Percentiles rank a stretch among this genome's conserved stretches.
Conservation (phyloP, 2,329 filamentous ascomycete species). For the Didymellaceae sp. region DNA sequence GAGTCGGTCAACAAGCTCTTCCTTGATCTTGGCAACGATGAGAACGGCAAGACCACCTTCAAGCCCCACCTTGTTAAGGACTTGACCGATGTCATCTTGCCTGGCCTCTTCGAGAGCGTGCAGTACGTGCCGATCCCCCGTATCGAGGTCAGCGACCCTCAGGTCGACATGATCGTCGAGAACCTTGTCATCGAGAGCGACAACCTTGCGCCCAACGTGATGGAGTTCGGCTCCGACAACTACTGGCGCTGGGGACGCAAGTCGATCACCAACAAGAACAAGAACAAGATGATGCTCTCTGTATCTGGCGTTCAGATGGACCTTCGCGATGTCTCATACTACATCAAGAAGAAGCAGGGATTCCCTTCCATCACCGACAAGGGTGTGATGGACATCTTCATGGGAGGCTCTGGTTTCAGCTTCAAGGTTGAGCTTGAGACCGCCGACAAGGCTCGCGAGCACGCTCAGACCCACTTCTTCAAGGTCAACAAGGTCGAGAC, state of each 20-base stretch:
- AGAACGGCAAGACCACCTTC: conserved; percentile 83
- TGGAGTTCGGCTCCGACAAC: conserved; percentile 90
- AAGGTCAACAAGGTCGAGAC: conserved; percentile 91
- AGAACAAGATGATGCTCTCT: conserved; percentile 84
- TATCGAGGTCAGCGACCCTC: conserved; percentile 86
- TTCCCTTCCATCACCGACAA: conserved; percentile 88
- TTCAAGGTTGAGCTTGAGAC: conserved; percentile 91
- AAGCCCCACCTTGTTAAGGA: conserved; percentile 95
- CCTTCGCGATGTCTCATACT: conserved; percentile 78
- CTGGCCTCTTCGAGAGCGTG: conserved; percentile 79
- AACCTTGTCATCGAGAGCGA: conserved; percentile 95
- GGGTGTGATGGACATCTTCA: conserved; percentile 85
- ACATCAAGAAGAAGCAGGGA: conserved; percentile 92
- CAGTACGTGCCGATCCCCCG: conserved; percentile 92
- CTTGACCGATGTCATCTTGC: conserved; percentile 83
- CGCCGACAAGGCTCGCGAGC: conserved; percentile 64
- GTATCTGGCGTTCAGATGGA: conserved; percentile 94
- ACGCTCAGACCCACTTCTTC: conserved; percentile 83
- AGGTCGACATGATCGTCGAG: conserved; percentile 88
- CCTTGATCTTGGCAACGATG: conserved; percentile 85
- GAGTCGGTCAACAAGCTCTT: conserved; percentile 83
- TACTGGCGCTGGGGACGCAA: conserved; percentile 96
- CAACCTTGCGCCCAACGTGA: conserved; percentile 91
- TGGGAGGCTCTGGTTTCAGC: conserved; percentile 85
- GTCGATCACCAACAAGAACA: conserved; percentile 78